phyloP scores from a whole-genome alignment of 257 asterid species.

The Solanum paucissectum region DNA sequence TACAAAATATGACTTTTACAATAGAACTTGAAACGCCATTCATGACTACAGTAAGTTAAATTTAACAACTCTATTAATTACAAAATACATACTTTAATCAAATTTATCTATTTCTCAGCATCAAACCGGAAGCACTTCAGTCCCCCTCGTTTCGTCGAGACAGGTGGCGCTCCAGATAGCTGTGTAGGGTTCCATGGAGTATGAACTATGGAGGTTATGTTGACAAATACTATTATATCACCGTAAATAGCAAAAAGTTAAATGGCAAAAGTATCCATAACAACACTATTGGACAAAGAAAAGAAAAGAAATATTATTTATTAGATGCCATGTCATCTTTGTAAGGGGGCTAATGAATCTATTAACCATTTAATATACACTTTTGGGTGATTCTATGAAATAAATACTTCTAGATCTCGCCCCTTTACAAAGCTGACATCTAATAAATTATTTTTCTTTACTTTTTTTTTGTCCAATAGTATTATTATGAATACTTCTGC shows the following conservation, averaged over 20 bases:
- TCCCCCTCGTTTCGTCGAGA: background rate
- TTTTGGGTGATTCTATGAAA: background rate
- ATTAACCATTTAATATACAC: background rate
- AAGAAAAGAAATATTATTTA: background rate
- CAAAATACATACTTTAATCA: background rate
- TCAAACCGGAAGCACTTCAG: background rate
- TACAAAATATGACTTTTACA: background rate
- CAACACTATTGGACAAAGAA: background rate
- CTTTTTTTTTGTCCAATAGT: too few species aligned
- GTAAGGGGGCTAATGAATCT: background rate
- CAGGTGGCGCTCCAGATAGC: background rate
- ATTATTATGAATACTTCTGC: too few species aligned
- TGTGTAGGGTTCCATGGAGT: background rate
- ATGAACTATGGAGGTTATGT: background rate
- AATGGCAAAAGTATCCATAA: background rate
- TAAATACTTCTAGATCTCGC: background rate
- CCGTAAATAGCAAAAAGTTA: background rate
- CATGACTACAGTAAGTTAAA: background rate
- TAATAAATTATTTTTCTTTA: too few species aligned
- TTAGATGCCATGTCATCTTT: background rate
- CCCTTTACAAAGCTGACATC: background rate
- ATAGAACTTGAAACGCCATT: background rate
- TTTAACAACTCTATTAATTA: background rate
- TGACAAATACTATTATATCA: background rate
- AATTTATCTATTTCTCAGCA: background rate